Base-by-base conservation (phyloP, 768 basidiomycete species). In the Daedaleopsis sinensis region DNA sequence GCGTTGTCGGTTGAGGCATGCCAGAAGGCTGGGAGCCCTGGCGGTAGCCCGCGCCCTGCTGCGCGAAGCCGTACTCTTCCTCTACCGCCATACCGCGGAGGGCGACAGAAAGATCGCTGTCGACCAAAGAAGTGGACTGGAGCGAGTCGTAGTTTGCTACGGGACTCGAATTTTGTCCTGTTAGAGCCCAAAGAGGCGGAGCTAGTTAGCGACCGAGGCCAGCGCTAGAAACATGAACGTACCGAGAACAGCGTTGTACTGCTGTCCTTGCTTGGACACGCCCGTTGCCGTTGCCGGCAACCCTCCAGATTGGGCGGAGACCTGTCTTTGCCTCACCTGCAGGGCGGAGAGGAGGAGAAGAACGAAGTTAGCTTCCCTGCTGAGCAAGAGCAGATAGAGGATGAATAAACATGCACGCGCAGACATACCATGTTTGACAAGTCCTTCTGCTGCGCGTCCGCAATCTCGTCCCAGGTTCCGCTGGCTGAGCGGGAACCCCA, bases 41-140 rank as follows among this genome's bases (percentile, higher is more conserved):
- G 58, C 80, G 81, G 59, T 78, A 78, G 11, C 64, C 38, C 18
- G 65, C 47, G 32, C 57, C 61, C 51, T 69, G 66, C 62, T 77
- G 77, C 42, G 67, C 65, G 44, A 71, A 68, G 56, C 71, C 68
- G 54, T 76, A 77, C 57, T 85, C 85, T 46, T 86, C 85, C 66
- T 83, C 85, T 19, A 85, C 83, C 8, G 72, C 78, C 82, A 86
- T 85, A 15, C 86, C 86, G 61, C 88, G 82, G 51, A 90, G 73
- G 5, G 84, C 79, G 36, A 83, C 71, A 15, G 85, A 75, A 37
- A 89, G 76, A 36, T 88, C 86, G 57, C 79, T 81, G 51, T 84
- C 85, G 18, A 78, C 80, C 48, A 74, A 68, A 15, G 80, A 68
- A 18, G 76, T 70, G 24, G 62, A 59, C 62, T 78, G 76, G 19